Conservation (phyloP, 768 basidiomycete genomes). For the Lactifluus piperatus region DNA sequence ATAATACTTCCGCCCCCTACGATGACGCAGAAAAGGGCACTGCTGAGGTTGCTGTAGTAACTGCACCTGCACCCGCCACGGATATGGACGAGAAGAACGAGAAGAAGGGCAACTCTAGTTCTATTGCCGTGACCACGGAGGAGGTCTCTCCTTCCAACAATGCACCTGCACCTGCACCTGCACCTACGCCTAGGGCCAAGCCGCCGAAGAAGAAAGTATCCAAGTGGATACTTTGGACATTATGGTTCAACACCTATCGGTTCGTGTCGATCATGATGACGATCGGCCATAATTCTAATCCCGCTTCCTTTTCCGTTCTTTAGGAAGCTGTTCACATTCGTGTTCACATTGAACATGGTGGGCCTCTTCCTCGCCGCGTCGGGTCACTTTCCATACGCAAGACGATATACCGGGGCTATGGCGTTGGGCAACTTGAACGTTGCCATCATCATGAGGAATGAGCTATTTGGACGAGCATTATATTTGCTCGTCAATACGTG, state of each 20-base stretch:
- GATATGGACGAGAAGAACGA: constrained; percentile 22
- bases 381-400: constrained; percentile 61
- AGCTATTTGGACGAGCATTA: constrained; percentile 69
- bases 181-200: constrained; percentile 41
- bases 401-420: constrained; percentile 56
- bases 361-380: constrained; percentile 52
- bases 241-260: constrained; percentile 82
- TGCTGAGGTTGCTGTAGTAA: constrained; percentile 18
- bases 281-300: constrained; percentile 5
- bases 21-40: constrained; percentile 28
- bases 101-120: constrained; percentile 13
- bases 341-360: constrained; percentile 41
- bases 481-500: constrained; percentile 63
- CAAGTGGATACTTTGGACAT: constrained; percentile 48
- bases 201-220: constrained; percentile 42
- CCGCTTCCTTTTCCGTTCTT: neutral
- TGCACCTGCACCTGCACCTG: constrained; percentile 27
- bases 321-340: constrained; percentile 9
- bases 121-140: constrained; percentile 26
- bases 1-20: constrained; percentile 20
- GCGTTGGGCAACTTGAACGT: constrained; percentile 66
- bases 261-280: constrained; percentile 24
- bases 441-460: constrained; percentile 72
- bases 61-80: neutral
- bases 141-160: constrained; percentile 27